A percentile compares a stretch with the other conserved stretches of the same genome.
Evolutionary conservation across 2,329 filamentous ascomycete species (phyloP).

Genomic region (Fusarium sp.): DNA sequence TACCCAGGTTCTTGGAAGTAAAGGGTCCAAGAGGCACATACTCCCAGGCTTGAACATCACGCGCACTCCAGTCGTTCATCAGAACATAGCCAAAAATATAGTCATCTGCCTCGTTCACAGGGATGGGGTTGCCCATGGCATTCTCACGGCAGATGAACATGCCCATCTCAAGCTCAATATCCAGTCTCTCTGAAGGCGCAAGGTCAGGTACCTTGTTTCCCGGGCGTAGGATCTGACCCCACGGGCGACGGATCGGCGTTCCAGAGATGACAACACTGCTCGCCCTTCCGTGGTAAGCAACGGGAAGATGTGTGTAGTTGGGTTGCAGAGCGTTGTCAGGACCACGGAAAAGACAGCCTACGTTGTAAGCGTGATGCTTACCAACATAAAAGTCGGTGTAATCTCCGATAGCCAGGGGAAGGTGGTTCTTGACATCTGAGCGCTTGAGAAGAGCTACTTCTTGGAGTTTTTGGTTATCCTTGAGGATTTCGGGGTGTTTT

Average conservation of each 20-base stretch:
- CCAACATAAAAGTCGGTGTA: constrained; percentile 90
- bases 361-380: constrained; percentile 78
- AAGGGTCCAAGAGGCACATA: constrained; percentile 73
- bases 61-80: constrained; percentile 73
- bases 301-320: constrained; percentile 84
- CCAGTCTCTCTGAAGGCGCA: constrained; percentile 71
- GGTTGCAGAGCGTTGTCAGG: constrained; percentile 80
- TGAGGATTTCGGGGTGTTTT: constrained; percentile 50
- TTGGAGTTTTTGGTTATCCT: constrained; percentile 53
- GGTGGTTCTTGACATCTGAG: constrained; percentile 70
- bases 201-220: constrained; percentile 64
- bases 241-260: constrained; percentile 77
- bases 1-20: constrained; percentile 71
- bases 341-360: constrained; percentile 79
- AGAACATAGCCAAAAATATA: constrained; percentile 76
- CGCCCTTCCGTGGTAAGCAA: constrained; percentile 84
- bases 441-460: constrained; percentile 47
- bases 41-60: constrained; percentile 72
- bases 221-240: constrained; percentile 74
- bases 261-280: constrained; percentile 81
- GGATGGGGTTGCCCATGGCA: constrained; percentile 73
- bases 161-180: constrained; percentile 83
- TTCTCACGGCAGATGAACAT: constrained; percentile 78
- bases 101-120: constrained; percentile 74
- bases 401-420: constrained; percentile 83